These are phyloP conservation scores for Fusarium bulbicola DNA, from an alignment of 2,329 filamentous ascomycete species.

Conservation along the genomic window DNA sequence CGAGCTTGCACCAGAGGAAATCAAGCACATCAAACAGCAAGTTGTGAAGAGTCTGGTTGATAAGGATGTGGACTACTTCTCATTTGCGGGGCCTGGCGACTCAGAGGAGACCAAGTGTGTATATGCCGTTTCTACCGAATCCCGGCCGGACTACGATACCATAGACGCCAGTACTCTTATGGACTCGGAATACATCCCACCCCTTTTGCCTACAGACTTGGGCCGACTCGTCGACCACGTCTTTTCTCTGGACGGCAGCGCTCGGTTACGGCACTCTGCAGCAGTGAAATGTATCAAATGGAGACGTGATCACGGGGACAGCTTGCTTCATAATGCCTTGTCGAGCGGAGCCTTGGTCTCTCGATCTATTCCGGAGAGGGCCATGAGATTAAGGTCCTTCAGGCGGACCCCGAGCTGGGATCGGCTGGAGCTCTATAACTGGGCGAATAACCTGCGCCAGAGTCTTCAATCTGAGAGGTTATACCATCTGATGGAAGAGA, in stretches of 20 bases:
- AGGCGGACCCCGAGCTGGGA: slow-evolving; percentile 40
- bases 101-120: slow-evolving; percentile 54
- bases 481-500: slow-evolving; percentile 34
- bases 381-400: slow-evolving; percentile 27
- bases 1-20: slow-evolving; percentile 65
- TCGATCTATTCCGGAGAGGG: slow-evolving; percentile 26
- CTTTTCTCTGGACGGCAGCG: slow-evolving; percentile 80
- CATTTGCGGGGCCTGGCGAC: slow-evolving; percentile 60
- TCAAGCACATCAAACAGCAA: slow-evolving; percentile 66
- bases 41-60: slow-evolving; percentile 65
- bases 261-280: slow-evolving; percentile 83
- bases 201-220: slow-evolving; percentile 81
- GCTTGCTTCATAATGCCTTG: slow-evolving; percentile 28
- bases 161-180: slow-evolving; percentile 96
- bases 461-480: slow-evolving; percentile 49
- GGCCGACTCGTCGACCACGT: slow-evolving; percentile 73
- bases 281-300: slow-evolving; percentile 84
- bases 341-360: slow-evolving; percentile 25
- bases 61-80: slow-evolving; percentile 70
- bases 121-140: slow-evolving; percentile 81
- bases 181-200: slow-evolving; percentile 89
- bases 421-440: slow-evolving; percentile 48
- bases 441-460: slow-evolving; percentile 49
- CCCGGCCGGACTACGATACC: slow-evolving; percentile 75
- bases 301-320: slow-evolving; percentile 55